Base-by-base conservation (phyloP, 805 yeast species). In the Groenewaldozyma tartarivorans region DNA sequence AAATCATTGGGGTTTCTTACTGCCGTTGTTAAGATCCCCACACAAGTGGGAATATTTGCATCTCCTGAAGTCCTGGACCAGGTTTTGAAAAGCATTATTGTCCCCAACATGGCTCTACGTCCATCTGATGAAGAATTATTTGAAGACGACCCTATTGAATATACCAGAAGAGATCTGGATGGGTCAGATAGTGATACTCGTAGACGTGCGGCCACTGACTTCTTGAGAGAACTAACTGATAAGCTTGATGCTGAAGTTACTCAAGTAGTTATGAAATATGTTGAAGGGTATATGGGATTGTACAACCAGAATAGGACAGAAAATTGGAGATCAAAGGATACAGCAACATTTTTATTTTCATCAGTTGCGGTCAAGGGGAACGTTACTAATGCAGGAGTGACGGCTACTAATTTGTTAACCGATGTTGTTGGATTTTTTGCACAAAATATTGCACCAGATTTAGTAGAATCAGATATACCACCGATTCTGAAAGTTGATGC, bases 141-240 rank as follows among this genome's bases (percentile, higher is more conserved):
- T 60, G 98, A 92, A 61, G 98, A 92, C 62, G 98, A 92, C 57
- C 98, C 98, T 29, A 81, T 92, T 41, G 94, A 85, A 53, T 92
- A 72, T 57, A 88, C 88, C 17, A 74, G 97, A 54, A 73, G 95
- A 46, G 98, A 92, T 60, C 68, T 94, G 35, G 98, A 94, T 62
- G 97, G 97, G 4, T 79, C 95, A 0, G 97, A 90, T 57, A 74
- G 81, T 11, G 97, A 88, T 55, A 81, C 96, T 1, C 75, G 99
- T 61, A 74, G 96, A 61, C 77, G 94, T 51, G 78, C 95, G 0
- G 79, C 96, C n/a, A 84, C 94, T 1, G 96, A 86, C 54, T 87
- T 92, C 55, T 66, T 92, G 50, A 75, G 94, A 47, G 95, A 86
- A 52, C 70, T 92, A 51, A 85, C 87, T 52, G 83, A 78, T 36